A percentile compares a stretch with the other conserved stretches of the same genome.
phyloP scores from a whole-genome alignment of 2,329 filamentous ascomycete species.

The Mycogone perniciosa region DNA sequence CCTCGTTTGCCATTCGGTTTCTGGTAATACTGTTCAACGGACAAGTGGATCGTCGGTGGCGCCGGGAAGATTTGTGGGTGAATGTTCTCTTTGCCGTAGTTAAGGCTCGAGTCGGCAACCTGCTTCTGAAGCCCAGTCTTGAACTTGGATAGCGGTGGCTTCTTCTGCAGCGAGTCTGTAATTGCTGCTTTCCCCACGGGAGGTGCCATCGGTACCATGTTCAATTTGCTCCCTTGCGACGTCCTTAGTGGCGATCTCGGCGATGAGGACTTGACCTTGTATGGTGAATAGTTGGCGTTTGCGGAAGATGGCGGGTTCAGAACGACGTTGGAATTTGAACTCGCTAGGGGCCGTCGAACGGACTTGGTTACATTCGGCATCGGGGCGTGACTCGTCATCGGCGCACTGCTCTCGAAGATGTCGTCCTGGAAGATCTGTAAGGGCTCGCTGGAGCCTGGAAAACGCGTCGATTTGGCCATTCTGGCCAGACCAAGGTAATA shows the following conservation, averaged over 20 bases:
- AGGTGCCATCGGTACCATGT: slow-evolving; percentile 61
- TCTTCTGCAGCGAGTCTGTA: slow-evolving; percentile 67
- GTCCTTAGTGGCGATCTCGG: slow-evolving; percentile 51
- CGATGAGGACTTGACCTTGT: slow-evolving; percentile 59
- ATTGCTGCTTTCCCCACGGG: slow-evolving; percentile 47
- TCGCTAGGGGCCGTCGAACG: slow-evolving; percentile 42
- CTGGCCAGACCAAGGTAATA: slow-evolving; percentile 29
- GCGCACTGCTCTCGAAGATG: slow-evolving; percentile 37
- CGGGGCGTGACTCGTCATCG: slow-evolving; percentile 50
- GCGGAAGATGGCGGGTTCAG: slow-evolving; percentile 56
- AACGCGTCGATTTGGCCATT: slow-evolving; percentile 49
- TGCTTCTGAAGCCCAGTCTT: slow-evolving; percentile 52
- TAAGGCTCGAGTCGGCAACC: slow-evolving; percentile 34
- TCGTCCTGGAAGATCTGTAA: slow-evolving; percentile 49
- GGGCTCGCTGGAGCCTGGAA: slow-evolving; percentile 39
- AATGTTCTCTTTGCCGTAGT: slow-evolving; percentile 51
- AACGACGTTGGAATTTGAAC: slow-evolving; percentile 54
- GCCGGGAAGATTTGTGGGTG: slow-evolving; percentile 46
- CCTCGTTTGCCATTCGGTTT: slow-evolving; percentile 53
- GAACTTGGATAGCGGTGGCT: slow-evolving; percentile 52
- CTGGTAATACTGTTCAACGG: slow-evolving; percentile 47
- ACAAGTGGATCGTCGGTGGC: slow-evolving; percentile 41
- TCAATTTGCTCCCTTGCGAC: slow-evolving; percentile 52
- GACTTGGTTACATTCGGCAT: slow-evolving; percentile 48
- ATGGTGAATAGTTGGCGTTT: slow-evolving; percentile 57